A percentile compares a stretch with the other conserved stretches of the same genome.
These are phyloP conservation scores for Rhynchospora breviuscula DNA, from an alignment of 176 grass and related monocot genomes.

Conservation along the genomic window DNA sequence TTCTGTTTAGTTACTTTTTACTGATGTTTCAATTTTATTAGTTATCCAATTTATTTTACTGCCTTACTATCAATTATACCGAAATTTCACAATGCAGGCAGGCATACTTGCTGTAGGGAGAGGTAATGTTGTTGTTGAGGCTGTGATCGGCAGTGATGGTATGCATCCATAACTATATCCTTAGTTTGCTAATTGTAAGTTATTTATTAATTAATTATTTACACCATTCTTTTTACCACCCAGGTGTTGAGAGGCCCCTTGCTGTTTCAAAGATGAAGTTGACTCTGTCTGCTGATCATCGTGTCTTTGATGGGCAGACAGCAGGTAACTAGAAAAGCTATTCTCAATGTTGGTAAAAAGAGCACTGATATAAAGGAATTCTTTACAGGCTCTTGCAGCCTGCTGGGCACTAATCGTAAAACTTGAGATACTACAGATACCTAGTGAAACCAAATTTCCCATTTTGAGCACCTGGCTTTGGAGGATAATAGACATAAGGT, in stretches of 20 bases:
- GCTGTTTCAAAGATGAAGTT: constrained; percentile 83
- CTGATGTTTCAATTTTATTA: background rate
- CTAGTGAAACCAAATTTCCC: background rate
- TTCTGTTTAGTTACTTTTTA: background rate
- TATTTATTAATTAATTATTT: constrained; percentile 8
- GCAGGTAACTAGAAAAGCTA: constrained; percentile 42
- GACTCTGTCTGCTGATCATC: constrained; percentile 87
- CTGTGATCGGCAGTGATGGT: constrained; percentile 74
- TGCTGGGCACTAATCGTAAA: background rate
- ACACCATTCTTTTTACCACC: constrained; percentile 17
- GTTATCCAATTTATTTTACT: background rate
- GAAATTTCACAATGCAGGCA: constrained; percentile 35
- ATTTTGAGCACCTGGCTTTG: background rate
- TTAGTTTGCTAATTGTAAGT: constrained; percentile 3
- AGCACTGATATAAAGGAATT: background rate
- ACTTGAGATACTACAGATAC: background rate
- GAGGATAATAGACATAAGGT: background rate
- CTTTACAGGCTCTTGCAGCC: background rate
- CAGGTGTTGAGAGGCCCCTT: constrained; percentile 67
- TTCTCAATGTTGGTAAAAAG: background rate
- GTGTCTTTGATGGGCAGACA: constrained; percentile 81
- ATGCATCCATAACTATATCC: background rate
- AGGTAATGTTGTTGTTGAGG: constrained; percentile 80
- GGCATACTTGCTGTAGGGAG: constrained; percentile 86
- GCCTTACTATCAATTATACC: background rate